Evolutionary conservation across 345 rosid species (phyloP), one percentile per base, ranked within the genome.

Genomic region (Firmiana major): DNA sequence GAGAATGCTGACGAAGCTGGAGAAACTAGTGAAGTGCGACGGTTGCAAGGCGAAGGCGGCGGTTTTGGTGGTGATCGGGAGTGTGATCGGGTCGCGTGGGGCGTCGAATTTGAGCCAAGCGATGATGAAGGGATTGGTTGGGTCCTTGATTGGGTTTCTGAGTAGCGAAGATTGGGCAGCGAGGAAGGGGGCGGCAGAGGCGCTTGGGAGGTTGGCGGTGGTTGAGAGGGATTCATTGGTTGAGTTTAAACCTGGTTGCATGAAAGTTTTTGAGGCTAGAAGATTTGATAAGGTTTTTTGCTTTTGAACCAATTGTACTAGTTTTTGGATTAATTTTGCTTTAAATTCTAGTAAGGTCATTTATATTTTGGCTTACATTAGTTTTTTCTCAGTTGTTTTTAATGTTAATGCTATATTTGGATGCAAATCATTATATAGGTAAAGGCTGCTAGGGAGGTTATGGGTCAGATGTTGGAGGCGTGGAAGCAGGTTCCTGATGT

Each of bases 401-500:
- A 9, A 21, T 26, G 26, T 17, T 7, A 4, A 2, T 34, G 65
- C 15, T 77, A 19, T 53, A 15, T n/a, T 57, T 57, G 60, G 60
- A 21, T 57, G 5, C 34, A 15, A 21, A n/a, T 75, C 42, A 51
- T 51, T 51, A 63, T 57, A 70, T 71, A 94, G 98, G 97, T 92
- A 79, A 94, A 90, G 87, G 93, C 91, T 71, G 93, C 85, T 16
- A 89, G 98, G 87, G 98, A 92, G 76, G 97, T 87, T 83, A 92
- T 94, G 97, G 86, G 64, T 80, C 89, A 92, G 87, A 89, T 88
- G 93, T 75, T 94, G 75, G 94, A 94, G 74, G 94, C 93, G 5
- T 94, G 98, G 98, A 92, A 88, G 84, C 91, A 90, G 85, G 88
- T 94, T 53, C 94, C 97, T 0, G 98, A 94, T 90, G 77, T 92